Conservation (phyloP, 345 rosid genomes). For the Angophora floribunda region DNA sequence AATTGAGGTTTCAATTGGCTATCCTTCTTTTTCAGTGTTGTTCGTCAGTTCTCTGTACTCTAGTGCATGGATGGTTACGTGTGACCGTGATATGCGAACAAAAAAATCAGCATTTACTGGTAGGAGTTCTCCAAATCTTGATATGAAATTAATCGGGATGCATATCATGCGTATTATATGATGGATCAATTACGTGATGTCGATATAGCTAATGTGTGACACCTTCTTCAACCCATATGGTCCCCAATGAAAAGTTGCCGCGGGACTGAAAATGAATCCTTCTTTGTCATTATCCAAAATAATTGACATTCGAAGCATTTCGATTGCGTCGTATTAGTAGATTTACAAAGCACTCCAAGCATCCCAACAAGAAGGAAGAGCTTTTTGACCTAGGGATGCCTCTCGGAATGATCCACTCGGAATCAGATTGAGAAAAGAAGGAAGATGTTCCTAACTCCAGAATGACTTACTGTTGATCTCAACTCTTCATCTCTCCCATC, state of each 20-base stretch:
- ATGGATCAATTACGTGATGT: background rate
- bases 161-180: background rate
- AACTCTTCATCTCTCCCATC: background rate
- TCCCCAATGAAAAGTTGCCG: background rate
- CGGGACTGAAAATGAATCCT: background rate
- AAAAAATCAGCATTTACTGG: too few species aligned
- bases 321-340: background rate
- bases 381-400: background rate
- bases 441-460: background rate
- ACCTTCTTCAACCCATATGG: background rate
- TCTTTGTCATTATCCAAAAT: background rate
- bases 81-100: background rate
- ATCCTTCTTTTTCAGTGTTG: background rate
- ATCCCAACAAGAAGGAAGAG: background rate
- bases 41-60: background rate
- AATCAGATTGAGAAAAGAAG: background rate
- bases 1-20: background rate
- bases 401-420: background rate
- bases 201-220: background rate
- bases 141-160: background rate
- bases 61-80: background rate
- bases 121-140: background rate
- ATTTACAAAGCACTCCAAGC: background rate
- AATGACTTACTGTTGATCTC: background rate
- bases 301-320: background rate